A percentile compares a stretch with the other conserved stretches of the same genome.
These are phyloP conservation scores for Aureobasidium sp. DNA, from an alignment of 2,329 filamentous ascomycete species.

Conservation along the genomic window DNA sequence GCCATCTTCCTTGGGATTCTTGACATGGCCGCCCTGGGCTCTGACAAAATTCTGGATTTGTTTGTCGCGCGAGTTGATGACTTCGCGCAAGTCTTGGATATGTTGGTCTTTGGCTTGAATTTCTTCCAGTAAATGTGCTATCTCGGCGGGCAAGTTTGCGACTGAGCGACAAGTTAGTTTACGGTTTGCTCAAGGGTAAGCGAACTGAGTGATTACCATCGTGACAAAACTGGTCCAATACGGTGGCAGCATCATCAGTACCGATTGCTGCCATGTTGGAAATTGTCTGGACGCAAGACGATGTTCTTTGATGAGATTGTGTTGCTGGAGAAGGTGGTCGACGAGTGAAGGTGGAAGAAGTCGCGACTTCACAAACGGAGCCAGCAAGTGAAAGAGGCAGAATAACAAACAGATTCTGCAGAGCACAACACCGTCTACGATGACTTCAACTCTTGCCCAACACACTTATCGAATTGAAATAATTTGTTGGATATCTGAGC, in stretches of 20 bases:
- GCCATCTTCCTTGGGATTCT: constrained; percentile 67
- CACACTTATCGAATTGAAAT: neutral
- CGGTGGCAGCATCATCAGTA: constrained; percentile 57
- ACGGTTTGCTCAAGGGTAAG: neutral
- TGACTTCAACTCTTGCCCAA: neutral
- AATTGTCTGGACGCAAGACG: neutral
- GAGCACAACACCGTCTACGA: neutral
- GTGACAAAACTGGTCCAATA: constrained; percentile 72
- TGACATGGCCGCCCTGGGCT: constrained; percentile 63
- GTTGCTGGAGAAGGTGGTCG: neutral
- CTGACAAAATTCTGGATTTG: constrained; percentile 79
- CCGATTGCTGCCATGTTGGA: constrained; percentile 34
- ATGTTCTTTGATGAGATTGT: neutral
- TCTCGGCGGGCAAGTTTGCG: constrained; percentile 73
- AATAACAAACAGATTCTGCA: neutral
- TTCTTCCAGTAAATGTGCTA: constrained; percentile 77
- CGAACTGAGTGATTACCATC: constrained; percentile 43
- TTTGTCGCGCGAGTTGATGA: constrained; percentile 64
- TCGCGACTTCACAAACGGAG: neutral
- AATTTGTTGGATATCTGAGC: neutral
- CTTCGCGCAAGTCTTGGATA: constrained; percentile 60
- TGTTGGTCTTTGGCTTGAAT: constrained; percentile 71
- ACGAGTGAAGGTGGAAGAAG: neutral
- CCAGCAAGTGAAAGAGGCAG: neutral
- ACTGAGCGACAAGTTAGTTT: constrained; percentile 35